These are phyloP conservation scores for Stylosanthes scabra DNA, from an alignment of 331 rosid species.

Conservation along the genomic window DNA sequence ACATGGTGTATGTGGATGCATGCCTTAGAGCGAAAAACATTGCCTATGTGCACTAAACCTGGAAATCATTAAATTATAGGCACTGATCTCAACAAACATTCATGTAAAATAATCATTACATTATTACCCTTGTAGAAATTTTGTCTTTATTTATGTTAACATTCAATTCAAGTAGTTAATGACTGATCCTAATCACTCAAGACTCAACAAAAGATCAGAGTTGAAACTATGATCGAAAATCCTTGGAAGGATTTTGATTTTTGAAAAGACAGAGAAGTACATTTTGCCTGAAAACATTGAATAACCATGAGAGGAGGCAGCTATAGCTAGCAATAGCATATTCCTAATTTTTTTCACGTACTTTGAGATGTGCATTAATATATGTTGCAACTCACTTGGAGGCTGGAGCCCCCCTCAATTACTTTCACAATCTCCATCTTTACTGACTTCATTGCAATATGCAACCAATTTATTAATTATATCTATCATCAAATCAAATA, in stretches of 20 bases:
- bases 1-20: constrained; percentile 23
- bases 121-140: not conserved
- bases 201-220: too few relatives aligned
- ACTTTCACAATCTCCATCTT: not conserved
- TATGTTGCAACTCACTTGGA: not conserved
- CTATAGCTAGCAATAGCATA: not conserved
- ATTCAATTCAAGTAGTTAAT: too few relatives aligned
- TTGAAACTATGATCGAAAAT: too few relatives aligned
- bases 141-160: not conserved
- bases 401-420: constrained; percentile 5
- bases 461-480: too few relatives aligned
- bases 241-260: not conserved
- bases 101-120: not conserved
- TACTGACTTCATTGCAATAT: not conserved
- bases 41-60: constrained; percentile 1
- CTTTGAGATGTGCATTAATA: constrained; percentile 10
- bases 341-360: constrained; percentile 3
- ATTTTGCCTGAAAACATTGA: constrained; percentile 21
- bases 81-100: not conserved
- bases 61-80: constrained; percentile 5
- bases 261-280: not conserved
- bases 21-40: not conserved
- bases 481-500: too few relatives aligned
- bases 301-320: not conserved
- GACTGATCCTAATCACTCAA: too few relatives aligned